phyloP scores from a whole-genome alignment of 192 early-diverging fungal genomes.

The Coemansia biformis region DNA sequence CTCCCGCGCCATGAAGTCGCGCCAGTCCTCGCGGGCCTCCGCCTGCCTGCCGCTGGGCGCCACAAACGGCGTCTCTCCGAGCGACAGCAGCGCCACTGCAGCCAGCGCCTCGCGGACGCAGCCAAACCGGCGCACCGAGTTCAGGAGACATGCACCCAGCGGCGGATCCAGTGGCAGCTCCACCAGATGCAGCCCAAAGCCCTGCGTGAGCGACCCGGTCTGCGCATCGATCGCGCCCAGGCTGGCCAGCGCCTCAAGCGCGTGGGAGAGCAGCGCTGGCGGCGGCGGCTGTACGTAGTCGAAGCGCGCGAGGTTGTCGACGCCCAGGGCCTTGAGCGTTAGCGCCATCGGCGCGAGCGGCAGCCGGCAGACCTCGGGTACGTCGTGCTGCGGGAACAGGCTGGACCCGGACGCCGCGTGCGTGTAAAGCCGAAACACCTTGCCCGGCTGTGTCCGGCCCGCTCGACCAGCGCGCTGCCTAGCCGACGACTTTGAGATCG shows the following conservation, averaged over 20 bases:
- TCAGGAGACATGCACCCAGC: constrained; percentile 78
- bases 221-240: constrained; percentile 79
- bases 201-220: constrained; percentile 73
- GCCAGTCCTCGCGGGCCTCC: constrained; percentile 79
- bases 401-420: constrained; percentile 79
- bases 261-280: constrained; percentile 79
- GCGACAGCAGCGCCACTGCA: constrained; percentile 82
- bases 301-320: constrained; percentile 91
- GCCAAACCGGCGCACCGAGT: constrained; percentile 60
- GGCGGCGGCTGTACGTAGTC: constrained; percentile 97
- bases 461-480: constrained; percentile 89
- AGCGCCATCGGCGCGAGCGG: constrained; percentile 85
- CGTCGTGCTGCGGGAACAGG: constrained; percentile 86
- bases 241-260: constrained; percentile 80
- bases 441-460: constrained; percentile 87
- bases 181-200: constrained; percentile 85
- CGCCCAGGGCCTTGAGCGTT: constrained; percentile 82
- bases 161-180: constrained; percentile 91
- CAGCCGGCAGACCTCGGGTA: constrained; percentile 85
- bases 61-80: constrained; percentile 75
- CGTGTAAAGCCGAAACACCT: constrained; percentile 91
- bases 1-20: constrained; percentile 83
- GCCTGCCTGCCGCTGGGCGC: constrained; percentile 74
- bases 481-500: constrained; percentile 87
- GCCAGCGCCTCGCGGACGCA: constrained; percentile 89